Evolutionary conservation across 192 early-diverging fungal genomes (phyloP).

Genomic region (Podila epicladia): DNA sequence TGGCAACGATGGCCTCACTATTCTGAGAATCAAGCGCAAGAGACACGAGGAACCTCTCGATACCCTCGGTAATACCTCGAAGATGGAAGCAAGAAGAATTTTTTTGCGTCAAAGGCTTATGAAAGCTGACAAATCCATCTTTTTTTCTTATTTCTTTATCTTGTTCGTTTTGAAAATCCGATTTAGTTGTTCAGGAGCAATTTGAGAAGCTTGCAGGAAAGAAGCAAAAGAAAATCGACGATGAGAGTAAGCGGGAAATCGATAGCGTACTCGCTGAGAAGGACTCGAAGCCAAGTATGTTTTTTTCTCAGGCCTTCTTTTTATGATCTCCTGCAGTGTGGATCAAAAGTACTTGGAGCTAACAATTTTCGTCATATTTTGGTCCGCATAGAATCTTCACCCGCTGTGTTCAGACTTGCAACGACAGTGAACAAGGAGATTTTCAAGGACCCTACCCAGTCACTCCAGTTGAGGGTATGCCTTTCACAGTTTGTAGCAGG

Average conservation of each 20-base stretch:
- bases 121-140: not conserved
- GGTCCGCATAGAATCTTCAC: slow-evolving; percentile 18
- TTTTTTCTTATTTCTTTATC: no score
- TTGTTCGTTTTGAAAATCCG: not conserved
- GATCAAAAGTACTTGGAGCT: no score
- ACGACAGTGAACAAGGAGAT: slow-evolving; percentile 73
- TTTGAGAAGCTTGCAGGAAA: slow-evolving; percentile 30
- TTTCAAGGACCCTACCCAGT: slow-evolving; percentile 62
- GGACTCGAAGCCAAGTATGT: slow-evolving; percentile 10
- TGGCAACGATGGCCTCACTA: slow-evolving; percentile 56
- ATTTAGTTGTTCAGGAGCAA: slow-evolving; percentile 62
- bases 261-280: slow-evolving; percentile 11
- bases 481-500: not conserved
- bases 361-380: no score
- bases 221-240: slow-evolving; percentile 26
- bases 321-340: no score
- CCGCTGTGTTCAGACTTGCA: slow-evolving; percentile 69
- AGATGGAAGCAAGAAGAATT: not conserved
- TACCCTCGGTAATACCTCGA: slow-evolving; percentile 59
- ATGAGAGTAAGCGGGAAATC: slow-evolving; percentile 7
- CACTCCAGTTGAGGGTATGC: slow-evolving; percentile 59
- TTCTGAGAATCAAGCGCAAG: slow-evolving; percentile 83
- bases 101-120: not conserved
- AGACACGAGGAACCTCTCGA: slow-evolving; percentile 78
- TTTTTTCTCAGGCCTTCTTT: not conserved